Base-by-base conservation (phyloP, 2,329 filamentous ascomycete genomes). In the Fusarium sublunatum region DNA sequence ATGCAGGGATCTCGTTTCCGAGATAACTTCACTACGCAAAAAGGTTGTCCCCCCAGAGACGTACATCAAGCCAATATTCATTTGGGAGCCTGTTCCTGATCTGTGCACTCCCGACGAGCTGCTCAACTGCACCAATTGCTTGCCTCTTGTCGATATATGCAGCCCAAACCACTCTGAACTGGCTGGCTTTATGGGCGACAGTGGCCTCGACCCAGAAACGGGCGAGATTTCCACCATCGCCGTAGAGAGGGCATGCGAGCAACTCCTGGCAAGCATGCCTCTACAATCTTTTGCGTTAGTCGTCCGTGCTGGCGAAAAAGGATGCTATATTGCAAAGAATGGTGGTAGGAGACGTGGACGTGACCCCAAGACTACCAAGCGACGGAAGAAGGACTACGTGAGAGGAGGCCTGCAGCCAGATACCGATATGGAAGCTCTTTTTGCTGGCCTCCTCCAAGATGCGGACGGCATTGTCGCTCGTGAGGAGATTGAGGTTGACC, bases 31-130 rank as follows among this genome's bases (percentile, higher is more conserved):
- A 5, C 83, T 87, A 28, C 79, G 86, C 8, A 83, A 82, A 69
- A 76, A 76, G 8, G 61, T 78, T 24, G 59, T 68, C 12, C 61
- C 75, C 1, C 58, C 67, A 5, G 73, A 76, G 41, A 59, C 70
- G 10, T 81, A 81, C 65, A 70, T 79, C 1, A 84, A 85, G 43
- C 91, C 93, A 1, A 77, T 93, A 7, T 92, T 97, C 74, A 86
- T 98, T 48, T 99, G 94, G 94, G 95, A 99, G 74, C 95, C 95
- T 1, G 91, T 97, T 2, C 95, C 95, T 2, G 92, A 97, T 75
- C 83, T 92, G 1, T 97, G 93, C 75, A 89, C 85, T 0, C 88
- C 92, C 0, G 86, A 88, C 38, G 83, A 89, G 72, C 77, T 89
- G 26, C 79, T 88, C 10, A 87, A 88, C 70, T 86, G 83, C 73